Conservation (phyloP, 2,329 filamentous ascomycete genomes). For the Alternaria gansuensis region DNA sequence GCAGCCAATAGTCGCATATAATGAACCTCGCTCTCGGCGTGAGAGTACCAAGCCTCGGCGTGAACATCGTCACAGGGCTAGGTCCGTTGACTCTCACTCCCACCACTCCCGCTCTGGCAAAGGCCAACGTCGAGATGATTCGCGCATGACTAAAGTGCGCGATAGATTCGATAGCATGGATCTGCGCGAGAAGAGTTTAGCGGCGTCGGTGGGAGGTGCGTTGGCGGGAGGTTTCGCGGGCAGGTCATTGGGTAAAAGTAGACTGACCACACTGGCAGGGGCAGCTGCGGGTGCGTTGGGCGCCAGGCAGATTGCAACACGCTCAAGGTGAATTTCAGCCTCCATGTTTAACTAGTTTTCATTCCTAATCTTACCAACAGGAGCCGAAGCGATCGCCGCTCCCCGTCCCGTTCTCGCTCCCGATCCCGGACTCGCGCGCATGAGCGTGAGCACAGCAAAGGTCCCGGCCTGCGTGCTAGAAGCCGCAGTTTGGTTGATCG, state of each 20-base stretch:
- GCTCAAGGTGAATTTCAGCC: constrained; percentile 26
- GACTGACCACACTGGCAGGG: constrained; percentile 51
- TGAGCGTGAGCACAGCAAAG: constrained; percentile 27
- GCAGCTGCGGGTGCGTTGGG: constrained; percentile 49
- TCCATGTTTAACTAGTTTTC: background rate
- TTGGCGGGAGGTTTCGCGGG: constrained; percentile 51
- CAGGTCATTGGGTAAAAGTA: constrained; percentile 44
- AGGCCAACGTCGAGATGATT: constrained; percentile 43
- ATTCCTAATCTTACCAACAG: constrained; percentile 18
- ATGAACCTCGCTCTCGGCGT: constrained; percentile 39
- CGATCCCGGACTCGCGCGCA: constrained; percentile 30
- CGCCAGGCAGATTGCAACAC: constrained; percentile 35
- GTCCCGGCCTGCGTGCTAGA: constrained; percentile 34
- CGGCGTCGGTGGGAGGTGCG: constrained; percentile 52
- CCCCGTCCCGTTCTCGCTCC: constrained; percentile 30
- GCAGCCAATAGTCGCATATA: constrained; percentile 31
- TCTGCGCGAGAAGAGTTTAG: constrained; percentile 44
- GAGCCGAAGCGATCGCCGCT: constrained; percentile 32
- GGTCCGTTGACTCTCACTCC: constrained; percentile 50
- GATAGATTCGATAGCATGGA: constrained; percentile 50
- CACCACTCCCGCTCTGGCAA: constrained; percentile 40
- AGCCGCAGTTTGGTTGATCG: constrained; percentile 39
- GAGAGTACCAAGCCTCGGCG: constrained; percentile 41
- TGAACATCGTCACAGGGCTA: constrained; percentile 45
- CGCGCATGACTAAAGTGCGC: constrained; percentile 45